Conservation (phyloP, 1,284 basidiomycete genomes). For the Bjerkandera adusta region DNA sequence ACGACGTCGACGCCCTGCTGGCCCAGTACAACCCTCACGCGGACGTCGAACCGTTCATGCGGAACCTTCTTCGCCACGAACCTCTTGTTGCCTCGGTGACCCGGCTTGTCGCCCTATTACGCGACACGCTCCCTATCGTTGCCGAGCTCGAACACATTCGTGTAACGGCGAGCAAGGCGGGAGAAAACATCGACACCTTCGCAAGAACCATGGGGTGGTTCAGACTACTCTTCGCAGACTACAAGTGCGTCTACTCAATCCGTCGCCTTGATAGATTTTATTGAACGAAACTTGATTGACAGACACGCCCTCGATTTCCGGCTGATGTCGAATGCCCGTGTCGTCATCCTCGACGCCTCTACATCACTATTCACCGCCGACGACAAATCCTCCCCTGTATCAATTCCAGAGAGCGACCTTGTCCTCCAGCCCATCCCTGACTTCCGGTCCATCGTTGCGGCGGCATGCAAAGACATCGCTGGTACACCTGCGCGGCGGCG, state of each 20-base stretch:
- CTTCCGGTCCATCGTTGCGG: constrained; percentile 48
- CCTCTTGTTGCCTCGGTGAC: constrained; percentile 60
- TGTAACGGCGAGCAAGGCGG: constrained; percentile 32
- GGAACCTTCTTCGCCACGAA: constrained; percentile 61
- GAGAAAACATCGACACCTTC: constrained; percentile 58
- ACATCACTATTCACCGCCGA: constrained; percentile 49
- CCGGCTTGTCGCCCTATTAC: constrained; percentile 60
- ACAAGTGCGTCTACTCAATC: constrained; percentile 40
- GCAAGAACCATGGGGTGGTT: constrained; percentile 82
- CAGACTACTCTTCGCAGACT: constrained; percentile 66
- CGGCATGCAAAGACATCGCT: constrained; percentile 37
- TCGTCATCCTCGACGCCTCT: constrained; percentile 68
- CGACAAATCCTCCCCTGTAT: constrained; percentile 1
- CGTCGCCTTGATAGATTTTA: neutral
- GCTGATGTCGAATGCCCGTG: constrained; percentile 61
- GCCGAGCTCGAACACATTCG: constrained; percentile 66
- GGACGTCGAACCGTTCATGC: constrained; percentile 69
- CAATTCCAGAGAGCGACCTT: constrained; percentile 23
- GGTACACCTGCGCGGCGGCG: constrained; percentile 35
- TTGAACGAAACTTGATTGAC: constrained; percentile 5
- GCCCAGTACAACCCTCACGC: constrained; percentile 61
- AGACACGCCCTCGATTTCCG: constrained; percentile 80
- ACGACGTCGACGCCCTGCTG: constrained; percentile 17
- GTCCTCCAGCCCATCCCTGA: constrained; percentile 61
- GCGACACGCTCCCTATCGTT: constrained; percentile 73